These are phyloP conservation scores for Heterobasidion annosum DNA, from an alignment of 1,284 basidiomycete genomes.

Conservation along the genomic window DNA sequence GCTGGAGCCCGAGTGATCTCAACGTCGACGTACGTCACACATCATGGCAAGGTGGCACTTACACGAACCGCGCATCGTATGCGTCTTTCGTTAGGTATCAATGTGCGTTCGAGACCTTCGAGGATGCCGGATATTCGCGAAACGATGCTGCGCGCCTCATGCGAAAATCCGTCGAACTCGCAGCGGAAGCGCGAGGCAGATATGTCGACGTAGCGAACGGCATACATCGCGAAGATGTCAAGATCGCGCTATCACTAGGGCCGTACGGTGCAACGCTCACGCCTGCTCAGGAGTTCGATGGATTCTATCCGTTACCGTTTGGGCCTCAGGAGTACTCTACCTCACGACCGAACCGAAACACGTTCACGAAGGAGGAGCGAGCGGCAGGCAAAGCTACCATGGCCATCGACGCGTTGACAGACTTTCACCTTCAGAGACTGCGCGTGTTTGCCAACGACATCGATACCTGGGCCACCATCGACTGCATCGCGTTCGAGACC, in stretches of 20 bases:
- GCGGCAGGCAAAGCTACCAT: slow-evolving; percentile 24
- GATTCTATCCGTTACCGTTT: slow-evolving; percentile 68
- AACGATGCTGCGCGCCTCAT: slow-evolving; percentile 38
- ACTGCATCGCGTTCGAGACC: slow-evolving; percentile 74
- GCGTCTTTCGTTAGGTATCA: slow-evolving; percentile 44
- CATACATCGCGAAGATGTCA: slow-evolving; percentile 15
- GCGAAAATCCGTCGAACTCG: slow-evolving; percentile 46
- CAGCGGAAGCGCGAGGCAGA: slow-evolving; percentile 32
- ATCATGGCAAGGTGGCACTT: background rate
- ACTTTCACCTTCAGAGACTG: slow-evolving; percentile 65
- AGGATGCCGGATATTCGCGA: slow-evolving; percentile 37
- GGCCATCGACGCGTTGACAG: slow-evolving; percentile 45
- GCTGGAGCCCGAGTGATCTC: slow-evolving; percentile 54
- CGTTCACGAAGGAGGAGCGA: slow-evolving; percentile 28
- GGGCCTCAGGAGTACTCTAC: slow-evolving; percentile 42
- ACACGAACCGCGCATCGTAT: background rate
- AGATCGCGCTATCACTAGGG: slow-evolving; percentile 64
- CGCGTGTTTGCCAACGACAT: slow-evolving; percentile 37
- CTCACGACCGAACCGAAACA: slow-evolving; percentile 28
- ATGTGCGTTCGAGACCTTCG: slow-evolving; percentile 47
- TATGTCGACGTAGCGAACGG: slow-evolving; percentile 20
- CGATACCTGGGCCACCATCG: slow-evolving; percentile 47
- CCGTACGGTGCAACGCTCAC: slow-evolving; percentile 63
- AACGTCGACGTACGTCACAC: slow-evolving; percentile 48
- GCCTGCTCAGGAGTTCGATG: slow-evolving; percentile 68